Conservation (phyloP, 2,329 filamentous ascomycete genomes). For the Paraphaeosphaeria minitans region DNA sequence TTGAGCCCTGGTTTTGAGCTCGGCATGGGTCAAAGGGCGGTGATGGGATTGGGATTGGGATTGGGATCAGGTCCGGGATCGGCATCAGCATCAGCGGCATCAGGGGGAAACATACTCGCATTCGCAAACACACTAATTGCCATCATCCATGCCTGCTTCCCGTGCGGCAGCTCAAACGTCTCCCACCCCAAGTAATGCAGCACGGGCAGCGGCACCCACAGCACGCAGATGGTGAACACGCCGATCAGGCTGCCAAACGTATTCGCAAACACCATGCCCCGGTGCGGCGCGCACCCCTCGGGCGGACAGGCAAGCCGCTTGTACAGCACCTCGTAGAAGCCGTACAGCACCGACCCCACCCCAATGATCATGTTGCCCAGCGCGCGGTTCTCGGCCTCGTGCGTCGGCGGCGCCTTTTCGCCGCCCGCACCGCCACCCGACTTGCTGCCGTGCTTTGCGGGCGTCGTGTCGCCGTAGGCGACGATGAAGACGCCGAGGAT, state of each 20-base stretch:
- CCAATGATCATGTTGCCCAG: slow-evolving; percentile 93
- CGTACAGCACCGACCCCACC: slow-evolving; percentile 87
- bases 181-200: slow-evolving; percentile 81
- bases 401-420: slow-evolving; percentile 49
- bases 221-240: slow-evolving; percentile 78
- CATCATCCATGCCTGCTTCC: slow-evolving; percentile 79
- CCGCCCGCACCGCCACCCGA: slow-evolving; percentile 61
- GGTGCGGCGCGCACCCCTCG: slow-evolving; percentile 79
- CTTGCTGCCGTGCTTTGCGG: slow-evolving; percentile 60
- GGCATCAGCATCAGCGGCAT: no score
- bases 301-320: slow-evolving; percentile 93
- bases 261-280: slow-evolving; percentile 96
- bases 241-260: slow-evolving; percentile 89
- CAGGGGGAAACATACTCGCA: slow-evolving; percentile 65
- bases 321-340: slow-evolving; percentile 96
- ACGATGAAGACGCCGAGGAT: slow-evolving; percentile 92
- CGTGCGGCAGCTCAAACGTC: slow-evolving; percentile 78
- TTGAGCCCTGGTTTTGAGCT: no score
- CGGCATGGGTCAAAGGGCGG: no score
- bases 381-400: slow-evolving; percentile 70
- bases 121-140: slow-evolving; percentile 82
- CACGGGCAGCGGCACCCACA: slow-evolving; percentile 91
- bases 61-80: no score
- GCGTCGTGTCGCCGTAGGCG: slow-evolving; percentile 78
- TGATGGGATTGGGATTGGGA: background rate